Conservation (phyloP, 441 rosid genomes). For the Sinapis alba region DNA sequence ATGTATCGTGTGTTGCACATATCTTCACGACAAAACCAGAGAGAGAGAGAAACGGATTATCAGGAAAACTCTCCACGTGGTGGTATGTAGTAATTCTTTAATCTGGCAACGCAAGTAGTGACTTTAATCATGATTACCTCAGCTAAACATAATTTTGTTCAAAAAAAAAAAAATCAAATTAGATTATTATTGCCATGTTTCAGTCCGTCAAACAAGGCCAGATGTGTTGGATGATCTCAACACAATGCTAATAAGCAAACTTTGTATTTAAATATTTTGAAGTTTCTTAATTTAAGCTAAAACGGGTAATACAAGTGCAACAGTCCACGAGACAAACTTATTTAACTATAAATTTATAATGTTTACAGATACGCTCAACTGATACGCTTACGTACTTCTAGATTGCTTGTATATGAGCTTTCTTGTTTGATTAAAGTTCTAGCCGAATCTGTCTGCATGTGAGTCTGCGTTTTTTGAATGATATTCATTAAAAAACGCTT, state of each 20-base stretch:
- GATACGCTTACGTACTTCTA: conserved; percentile 21
- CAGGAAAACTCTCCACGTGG: conserved; percentile 17
- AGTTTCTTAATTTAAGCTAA: conserved; percentile 5
- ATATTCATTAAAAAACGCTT: neutral
- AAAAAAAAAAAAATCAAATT: neutral
- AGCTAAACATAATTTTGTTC: conserved; percentile 13
- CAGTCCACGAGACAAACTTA: conserved; percentile 1
- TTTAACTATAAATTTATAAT: neutral
- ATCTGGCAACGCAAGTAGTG: neutral
- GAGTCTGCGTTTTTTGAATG: neutral
- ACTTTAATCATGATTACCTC: conserved; percentile 14
- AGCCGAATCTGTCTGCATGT: neutral
- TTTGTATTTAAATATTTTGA: neutral
- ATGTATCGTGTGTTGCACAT: neutral
- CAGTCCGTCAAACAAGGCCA: conserved; percentile 30
- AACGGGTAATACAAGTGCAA: conserved; percentile 18
- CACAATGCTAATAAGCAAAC: conserved; percentile 22
- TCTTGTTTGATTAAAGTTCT: conserved; percentile 15
- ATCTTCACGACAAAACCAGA: conserved; percentile 1
- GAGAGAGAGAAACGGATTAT: neutral
- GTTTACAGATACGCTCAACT: too few relatives aligned
- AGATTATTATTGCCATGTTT: conserved; percentile 28
- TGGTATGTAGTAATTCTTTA: neutral
- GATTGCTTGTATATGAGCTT: neutral
- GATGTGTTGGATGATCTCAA: conserved; percentile 33